These are phyloP conservation scores for Nymphaea colorata DNA, from an alignment of 164 flowering plant genomes.

Conservation along the genomic window DNA sequence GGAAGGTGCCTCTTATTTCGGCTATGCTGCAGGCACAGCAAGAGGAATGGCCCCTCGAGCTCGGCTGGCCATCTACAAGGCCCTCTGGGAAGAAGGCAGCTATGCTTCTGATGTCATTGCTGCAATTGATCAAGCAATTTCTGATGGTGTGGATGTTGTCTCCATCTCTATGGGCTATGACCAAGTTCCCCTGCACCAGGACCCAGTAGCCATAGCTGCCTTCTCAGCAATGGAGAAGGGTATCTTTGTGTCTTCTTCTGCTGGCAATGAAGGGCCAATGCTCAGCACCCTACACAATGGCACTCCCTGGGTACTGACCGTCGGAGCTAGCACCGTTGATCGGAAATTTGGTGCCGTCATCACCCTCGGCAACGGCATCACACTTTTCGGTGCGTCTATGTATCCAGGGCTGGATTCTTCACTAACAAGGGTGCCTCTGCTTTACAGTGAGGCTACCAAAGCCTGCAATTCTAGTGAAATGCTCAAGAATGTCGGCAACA, in stretches of 20 bases:
- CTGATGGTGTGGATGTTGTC: slow-evolving; percentile 50
- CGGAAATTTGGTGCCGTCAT: slow-evolving; percentile 34
- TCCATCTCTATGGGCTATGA: slow-evolving; percentile 49
- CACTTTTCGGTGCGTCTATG: slow-evolving; percentile 4
- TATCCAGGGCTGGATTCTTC: slow-evolving; percentile 7
- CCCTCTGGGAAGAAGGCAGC: slow-evolving; percentile 32
- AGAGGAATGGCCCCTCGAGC: slow-evolving; percentile 56
- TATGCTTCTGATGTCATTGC: slow-evolving; percentile 42
- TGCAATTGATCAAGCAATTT: slow-evolving; percentile 51
- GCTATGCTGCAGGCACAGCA: slow-evolving; percentile 50
- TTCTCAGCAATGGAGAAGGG: slow-evolving; percentile 53
- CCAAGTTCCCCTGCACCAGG: slow-evolving; percentile 28
- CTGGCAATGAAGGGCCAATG: slow-evolving; percentile 65
- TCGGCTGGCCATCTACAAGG: slow-evolving; percentile 64
- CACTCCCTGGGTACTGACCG: slow-evolving; percentile 61
- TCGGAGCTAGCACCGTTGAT: slow-evolving; percentile 60
- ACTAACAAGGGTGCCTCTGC: not conserved
- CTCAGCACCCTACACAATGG: slow-evolving; percentile 39
- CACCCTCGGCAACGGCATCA: slow-evolving; percentile 33
- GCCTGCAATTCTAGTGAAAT: slow-evolving; percentile 1
- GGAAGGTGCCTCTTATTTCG: slow-evolving; percentile 35
- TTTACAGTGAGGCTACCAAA: slow-evolving; percentile 11
- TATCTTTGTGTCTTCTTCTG: slow-evolving; percentile 50
- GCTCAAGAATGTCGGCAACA: slow-evolving; percentile 18
- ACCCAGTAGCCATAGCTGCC: slow-evolving; percentile 57